Base-by-base conservation (phyloP, 139 green algal genomes). In the Chlorella sp. region DNA sequence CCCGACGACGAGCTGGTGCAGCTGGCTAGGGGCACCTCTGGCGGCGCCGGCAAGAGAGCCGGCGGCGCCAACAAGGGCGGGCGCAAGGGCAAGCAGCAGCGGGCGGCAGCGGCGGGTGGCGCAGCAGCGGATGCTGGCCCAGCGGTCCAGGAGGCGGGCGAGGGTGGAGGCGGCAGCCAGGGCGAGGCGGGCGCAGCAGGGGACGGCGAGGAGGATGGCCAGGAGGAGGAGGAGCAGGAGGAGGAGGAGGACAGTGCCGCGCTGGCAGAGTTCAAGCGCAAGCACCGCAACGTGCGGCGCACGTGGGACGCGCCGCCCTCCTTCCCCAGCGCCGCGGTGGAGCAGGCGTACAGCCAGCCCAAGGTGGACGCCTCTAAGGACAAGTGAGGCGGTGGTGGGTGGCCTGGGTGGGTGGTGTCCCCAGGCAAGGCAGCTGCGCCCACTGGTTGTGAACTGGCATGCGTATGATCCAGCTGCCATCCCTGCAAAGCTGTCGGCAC, bases 241-340 rank as follows among this genome's bases (percentile, higher is more conserved):
- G 30, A 38, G 43, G 43, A 46, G 3, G 43, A 8, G 0, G 62
- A 70, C 28, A 20, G 1, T 20, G 28, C 60, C 3, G 77, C 64
- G 32, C 20, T 76, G 43, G 79, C 64, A 13, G 78, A 88, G 30
- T 98, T 97, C 89, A 96, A 96, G 85, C 72, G 75, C 44, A 76
- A 68, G 17, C 95, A 98, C 86, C 82, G 85, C 30, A 68, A 74
- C 24, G 85, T 93, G 56, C 84, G 73, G 73, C 72, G 64, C 41
- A 93, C 84, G 46, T 98, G 96, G 96, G 82, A 95, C 43, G 54
- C 98, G 70, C 95, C 95, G 28, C 54, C 85, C 34, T 88, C 36
- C 86, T 98, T 98, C 74, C 96, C 96, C 60, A 92, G 77, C 51
- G 20, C 65, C 1, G 80, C 80, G 20, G 94, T 98, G 36, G 62